A percentile compares a stretch with the other conserved stretches of the same genome.
Conservation (phyloP, 495 filamentous ascomycete species). For the Neurospora sp. region DNA sequence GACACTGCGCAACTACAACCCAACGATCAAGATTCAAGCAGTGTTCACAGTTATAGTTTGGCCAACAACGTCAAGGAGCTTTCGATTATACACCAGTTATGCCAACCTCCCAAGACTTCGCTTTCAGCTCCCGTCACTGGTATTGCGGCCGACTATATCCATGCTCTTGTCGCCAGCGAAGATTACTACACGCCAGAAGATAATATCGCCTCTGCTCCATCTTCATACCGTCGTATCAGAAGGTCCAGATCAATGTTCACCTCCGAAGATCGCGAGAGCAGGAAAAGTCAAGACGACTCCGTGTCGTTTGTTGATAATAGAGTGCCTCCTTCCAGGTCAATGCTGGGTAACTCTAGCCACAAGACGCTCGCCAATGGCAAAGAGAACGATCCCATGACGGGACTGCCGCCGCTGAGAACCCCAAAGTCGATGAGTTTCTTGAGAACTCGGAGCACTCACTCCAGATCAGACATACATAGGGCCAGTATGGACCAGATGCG, state of each 20-base stretch:
- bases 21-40: slow-evolving; percentile 3
- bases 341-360: slow-evolving; percentile 4
- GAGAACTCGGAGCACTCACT: slow-evolving; percentile 23
- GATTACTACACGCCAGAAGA: slow-evolving; percentile 48
- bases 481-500: neutral
- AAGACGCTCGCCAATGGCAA: slow-evolving; percentile 11
- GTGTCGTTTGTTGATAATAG: neutral
- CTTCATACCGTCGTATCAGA: slow-evolving; percentile 64
- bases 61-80: neutral
- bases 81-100: neutral
- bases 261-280: slow-evolving; percentile 27
- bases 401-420: slow-evolving; percentile 18
- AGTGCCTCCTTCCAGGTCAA: slow-evolving; percentile 5
- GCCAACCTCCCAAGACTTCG: slow-evolving; percentile 7
- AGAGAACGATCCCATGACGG: slow-evolving; percentile 1
- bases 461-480: slow-evolving; percentile 5
- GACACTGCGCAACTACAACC: neutral
- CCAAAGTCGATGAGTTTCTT: slow-evolving; percentile 58
- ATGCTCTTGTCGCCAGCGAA: slow-evolving; percentile 25
- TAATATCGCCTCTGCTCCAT: slow-evolving; percentile 53
- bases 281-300: slow-evolving; percentile 4
- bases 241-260: slow-evolving; percentile 67
- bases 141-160: slow-evolving; percentile 21
- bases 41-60: neutral
- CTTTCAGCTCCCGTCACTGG: slow-evolving; percentile 10